These are phyloP conservation scores for Periconia sp. DNA, from an alignment of 2,329 filamentous ascomycete species.

Conservation along the genomic window DNA sequence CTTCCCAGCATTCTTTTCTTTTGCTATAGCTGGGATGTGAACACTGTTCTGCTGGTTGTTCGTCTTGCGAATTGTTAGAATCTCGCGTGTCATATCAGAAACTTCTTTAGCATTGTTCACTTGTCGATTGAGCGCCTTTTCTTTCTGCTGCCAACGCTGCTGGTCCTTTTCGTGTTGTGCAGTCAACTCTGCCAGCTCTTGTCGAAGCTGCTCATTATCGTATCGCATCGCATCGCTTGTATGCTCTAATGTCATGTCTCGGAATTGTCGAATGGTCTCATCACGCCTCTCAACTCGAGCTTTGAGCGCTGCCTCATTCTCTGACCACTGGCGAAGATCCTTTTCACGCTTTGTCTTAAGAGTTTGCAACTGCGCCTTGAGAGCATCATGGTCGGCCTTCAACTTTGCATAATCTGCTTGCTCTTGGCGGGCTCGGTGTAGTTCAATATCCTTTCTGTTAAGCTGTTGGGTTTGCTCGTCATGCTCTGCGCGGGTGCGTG, in stretches of 20 bases:
- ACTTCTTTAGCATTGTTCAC: conserved; percentile 32
- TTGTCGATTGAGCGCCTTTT: conserved; percentile 36
- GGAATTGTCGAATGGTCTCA: conserved; percentile 43
- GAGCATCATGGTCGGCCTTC: conserved; percentile 67
- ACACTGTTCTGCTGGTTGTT: conserved; percentile 19
- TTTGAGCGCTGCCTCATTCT: conserved; percentile 35
- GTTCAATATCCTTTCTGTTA: conserved; percentile 34
- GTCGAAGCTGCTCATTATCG: conserved; percentile 45
- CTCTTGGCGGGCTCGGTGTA: conserved; percentile 39
- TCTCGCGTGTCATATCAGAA: conserved; percentile 35
- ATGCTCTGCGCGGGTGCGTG: conserved; percentile 33
- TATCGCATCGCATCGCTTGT: conserved; percentile 42
- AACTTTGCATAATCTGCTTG: conserved; percentile 56
- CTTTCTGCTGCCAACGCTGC: conserved; percentile 35
- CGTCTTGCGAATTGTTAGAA: conserved; percentile 27
- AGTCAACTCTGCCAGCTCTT: conserved; percentile 39
- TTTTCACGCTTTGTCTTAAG: conserved; percentile 71
- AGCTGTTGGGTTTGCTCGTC: conserved; percentile 41
- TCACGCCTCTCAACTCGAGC: conserved; percentile 38
- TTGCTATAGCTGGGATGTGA: conserved; percentile 14
- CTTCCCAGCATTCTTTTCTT: conserved; percentile 21
- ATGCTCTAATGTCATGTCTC: conserved; percentile 40
- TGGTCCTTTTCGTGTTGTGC: conserved; percentile 38
- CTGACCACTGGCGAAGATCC: conserved; percentile 36
- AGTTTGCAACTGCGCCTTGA: conserved; percentile 73